Evolutionary conservation across 805 yeast species (phyloP), one percentile per base, ranked within the genome.

Genomic region (Cyberlindnera xishuangbannaensis): DNA sequence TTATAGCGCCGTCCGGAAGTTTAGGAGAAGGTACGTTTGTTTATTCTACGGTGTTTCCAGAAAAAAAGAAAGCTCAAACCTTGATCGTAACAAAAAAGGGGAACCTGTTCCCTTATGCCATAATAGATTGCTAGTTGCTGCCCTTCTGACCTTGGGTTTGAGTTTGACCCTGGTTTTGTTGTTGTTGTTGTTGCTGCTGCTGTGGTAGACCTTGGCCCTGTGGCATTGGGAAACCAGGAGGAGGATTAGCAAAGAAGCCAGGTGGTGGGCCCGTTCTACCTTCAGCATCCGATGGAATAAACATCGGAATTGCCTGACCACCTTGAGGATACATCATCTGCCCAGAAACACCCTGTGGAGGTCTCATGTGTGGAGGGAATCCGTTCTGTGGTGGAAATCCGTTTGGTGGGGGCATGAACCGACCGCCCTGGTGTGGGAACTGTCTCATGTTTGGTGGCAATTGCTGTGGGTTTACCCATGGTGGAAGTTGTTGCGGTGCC

Each of bases 221-320:
- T n/a, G n/a, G n/a, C n/a, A n/a, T n/a, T n/a, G n/a, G 42, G 25
- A 39, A 33, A 3, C 38, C 38, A 22, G 45, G 51, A 17, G 46
- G 51, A 15, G 51, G 52, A 17, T 36, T 45, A 27, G 36, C 40
- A 34, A 45, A 47, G 33, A 45, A 47, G 1, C 51, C 48, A 2
- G 51, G 53, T 30, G 53, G 52, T 13, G 45, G 43, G 24, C 46
- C 43, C 15, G 22, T 33, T 27, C 37, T 36, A 14, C 23, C 23
- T 12, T 29, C 28, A 26, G 26, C 32, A 17, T 13, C 36, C 27
- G 43, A 37, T 11, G 35, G 35, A 20, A 34, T 26, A 19, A 26
- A 41, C 33, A 22, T 25, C 19, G 28, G 42, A 36, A 26, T 34
- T 17, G 30, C 22, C 23, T 20, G 23, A 12, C 23, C 37, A 17